Base-by-base conservation (phyloP, 164 flowering plant genomes). In the Brasenia schreberi region DNA sequence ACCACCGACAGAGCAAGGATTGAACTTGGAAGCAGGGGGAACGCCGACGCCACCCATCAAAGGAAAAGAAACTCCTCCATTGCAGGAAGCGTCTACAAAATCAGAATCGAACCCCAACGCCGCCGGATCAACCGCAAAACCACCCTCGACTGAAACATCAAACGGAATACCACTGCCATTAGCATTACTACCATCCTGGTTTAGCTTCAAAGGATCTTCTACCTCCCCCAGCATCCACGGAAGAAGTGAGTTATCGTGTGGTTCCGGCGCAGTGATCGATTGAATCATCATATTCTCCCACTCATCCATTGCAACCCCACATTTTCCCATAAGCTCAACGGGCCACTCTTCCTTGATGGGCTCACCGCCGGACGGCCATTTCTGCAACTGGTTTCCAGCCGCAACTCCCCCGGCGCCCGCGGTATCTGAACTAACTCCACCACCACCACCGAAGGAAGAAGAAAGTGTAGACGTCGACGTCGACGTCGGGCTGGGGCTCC, bases 391-490 rank as follows among this genome's bases (percentile, higher is more conserved):
- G 18, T 18, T 7, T 23, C 63, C 63, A 4, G 63, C 12, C 12
- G 16, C 9, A 14, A 18, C 63, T 18, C 10, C 63, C 19, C 9
- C 19, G 0, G 4, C 56, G 12, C 27, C 27, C 12, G 33, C 81
- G 23, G 84, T 72, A 70, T 78, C 83, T 61, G 82, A 68, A 5
- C 83, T 73, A 43, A 79, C 75, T 9, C 56, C 56, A 74, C 66
- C 66, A 45, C 72, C 84, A 64, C 81, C 84, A 70, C 69, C 78
- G 63, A 89, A 80, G 60, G 87, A 82, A 75, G 96, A 84, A 81
- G 85, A 87, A 45, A 90, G 87, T 65, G 97, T 82, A 18, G 93
- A 73, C 3, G 97, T 87, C 0, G 86, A 73, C 3, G 97, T 87
- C 0, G 86, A 77, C 3, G 86, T 87, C 43, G 94, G 81, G 74